Conservation (phyloP, 257 asterid genomes). For the Gynochthodes officinalis region DNA sequence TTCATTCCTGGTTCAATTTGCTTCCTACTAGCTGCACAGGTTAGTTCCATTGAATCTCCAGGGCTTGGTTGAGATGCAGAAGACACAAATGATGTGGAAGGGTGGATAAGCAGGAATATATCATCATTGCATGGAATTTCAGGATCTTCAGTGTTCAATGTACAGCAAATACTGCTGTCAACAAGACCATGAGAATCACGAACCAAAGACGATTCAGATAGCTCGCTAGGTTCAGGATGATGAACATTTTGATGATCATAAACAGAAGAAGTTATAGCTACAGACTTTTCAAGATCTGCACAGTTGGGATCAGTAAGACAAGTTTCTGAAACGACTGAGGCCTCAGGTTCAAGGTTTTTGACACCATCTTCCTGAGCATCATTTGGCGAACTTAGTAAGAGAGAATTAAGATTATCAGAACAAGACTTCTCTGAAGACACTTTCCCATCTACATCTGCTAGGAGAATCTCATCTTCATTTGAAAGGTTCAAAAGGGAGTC, state of each 20-base stretch:
- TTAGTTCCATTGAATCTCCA: slow-evolving; percentile 27
- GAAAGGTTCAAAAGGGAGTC: slow-evolving; percentile 85
- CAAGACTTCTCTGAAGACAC: slow-evolving; percentile 33
- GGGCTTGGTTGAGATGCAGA: slow-evolving; percentile 46
- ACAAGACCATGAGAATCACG: slow-evolving; percentile 40
- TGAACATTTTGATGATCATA: slow-evolving; percentile 30
- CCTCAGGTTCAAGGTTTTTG: slow-evolving; percentile 34
- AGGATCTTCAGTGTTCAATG: slow-evolving; percentile 78
- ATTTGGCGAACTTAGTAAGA: slow-evolving; percentile 38
- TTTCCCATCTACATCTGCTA: slow-evolving; percentile 53
- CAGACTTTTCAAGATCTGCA: slow-evolving; percentile 33
- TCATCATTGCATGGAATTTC: slow-evolving; percentile 99
- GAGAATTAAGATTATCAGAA: slow-evolving; percentile 29
- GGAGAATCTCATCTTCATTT: slow-evolving; percentile 63
- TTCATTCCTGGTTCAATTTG: slow-evolving; percentile 37
- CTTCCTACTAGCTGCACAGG: slow-evolving; percentile 37
- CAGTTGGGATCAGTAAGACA: slow-evolving; percentile 24
- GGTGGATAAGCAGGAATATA: slow-evolving; percentile 95
- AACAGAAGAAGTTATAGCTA: slow-evolving; percentile 27
- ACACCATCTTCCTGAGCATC: slow-evolving; percentile 31
- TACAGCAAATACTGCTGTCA: slow-evolving; percentile 53
- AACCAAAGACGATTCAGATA: slow-evolving; percentile 36
- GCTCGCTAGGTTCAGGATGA: slow-evolving; percentile 37
- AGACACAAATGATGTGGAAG: slow-evolving; percentile 56
- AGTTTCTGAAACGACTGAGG: slow-evolving; percentile 30